phyloP scores from a whole-genome alignment of 2,329 filamentous ascomycete genomes.

The Scytalidium sp. region DNA sequence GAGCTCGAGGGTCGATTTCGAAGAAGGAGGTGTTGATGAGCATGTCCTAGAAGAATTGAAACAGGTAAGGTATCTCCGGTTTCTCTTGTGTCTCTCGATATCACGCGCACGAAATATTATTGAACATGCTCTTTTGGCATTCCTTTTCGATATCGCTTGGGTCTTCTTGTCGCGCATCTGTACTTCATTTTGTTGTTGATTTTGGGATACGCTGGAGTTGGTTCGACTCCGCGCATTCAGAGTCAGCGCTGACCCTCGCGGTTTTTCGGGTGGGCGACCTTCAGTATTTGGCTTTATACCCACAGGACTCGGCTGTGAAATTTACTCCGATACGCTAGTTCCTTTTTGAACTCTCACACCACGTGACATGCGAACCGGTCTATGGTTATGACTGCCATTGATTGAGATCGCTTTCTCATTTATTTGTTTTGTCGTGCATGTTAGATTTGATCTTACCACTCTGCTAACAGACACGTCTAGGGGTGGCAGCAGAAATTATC shows the following conservation, averaged over 20 bases:
- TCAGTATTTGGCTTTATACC: conserved; percentile 32
- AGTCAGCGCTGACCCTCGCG: conserved; percentile 5
- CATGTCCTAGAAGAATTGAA: conserved; percentile 82
- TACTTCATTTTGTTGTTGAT: neutral
- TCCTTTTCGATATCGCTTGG: conserved; percentile 1
- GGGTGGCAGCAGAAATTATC: conserved; percentile 94
- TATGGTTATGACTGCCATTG: conserved; percentile 4
- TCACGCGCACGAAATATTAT: neutral
- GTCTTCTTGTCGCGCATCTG: conserved; percentile 3
- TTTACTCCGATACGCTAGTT: conserved; percentile 19
- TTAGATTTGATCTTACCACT: conserved; percentile 9
- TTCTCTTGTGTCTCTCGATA: neutral
- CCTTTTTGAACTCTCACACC: conserved; percentile 12
- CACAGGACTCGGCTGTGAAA: conserved; percentile 20
- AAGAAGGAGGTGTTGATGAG: conserved; percentile 91
- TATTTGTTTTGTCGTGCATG: conserved; percentile 8
- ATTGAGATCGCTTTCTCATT: conserved; percentile 1
- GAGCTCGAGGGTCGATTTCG: conserved; percentile 90
- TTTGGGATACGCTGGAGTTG: neutral
- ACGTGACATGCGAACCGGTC: conserved; percentile 9
- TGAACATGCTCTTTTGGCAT: neutral
- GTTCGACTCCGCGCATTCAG: neutral
- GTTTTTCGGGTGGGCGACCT: conserved; percentile 26
- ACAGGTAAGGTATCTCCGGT: conserved; percentile 60
- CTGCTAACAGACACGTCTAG: conserved; percentile 44